A percentile compares a stretch with the other conserved stretches of the same genome.
These are phyloP conservation scores for Comarum palustre DNA, from an alignment of 306 rosid species.

Conservation along the genomic window DNA sequence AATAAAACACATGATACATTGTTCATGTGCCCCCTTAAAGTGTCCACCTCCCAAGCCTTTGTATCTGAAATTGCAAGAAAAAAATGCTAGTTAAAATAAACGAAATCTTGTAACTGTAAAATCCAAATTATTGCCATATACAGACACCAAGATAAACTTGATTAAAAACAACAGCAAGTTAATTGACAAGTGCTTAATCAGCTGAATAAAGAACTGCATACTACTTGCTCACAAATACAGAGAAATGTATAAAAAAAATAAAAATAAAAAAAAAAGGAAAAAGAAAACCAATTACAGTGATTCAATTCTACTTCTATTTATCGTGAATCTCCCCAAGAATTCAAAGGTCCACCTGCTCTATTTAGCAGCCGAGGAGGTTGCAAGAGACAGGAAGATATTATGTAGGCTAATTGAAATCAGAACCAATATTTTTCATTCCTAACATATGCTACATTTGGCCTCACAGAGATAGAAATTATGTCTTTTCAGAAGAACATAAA, in stretches of 20 bases:
- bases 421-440: neutral
- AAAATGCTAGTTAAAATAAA: neutral
- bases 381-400: neutral
- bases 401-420: neutral
- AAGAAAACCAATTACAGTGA: neutral
- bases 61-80: conserved; percentile 52
- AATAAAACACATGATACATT: conserved; percentile 86
- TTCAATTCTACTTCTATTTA: neutral
- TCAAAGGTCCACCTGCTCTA: neutral
- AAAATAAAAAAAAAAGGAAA: too few relatives aligned
- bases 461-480: neutral
- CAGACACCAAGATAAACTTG: neutral
- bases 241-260: neutral
- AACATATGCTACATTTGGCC: neutral
- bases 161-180: neutral
- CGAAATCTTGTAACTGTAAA: neutral
- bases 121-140: neutral
- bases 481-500: neutral
- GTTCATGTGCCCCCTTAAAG: conserved; percentile 87
- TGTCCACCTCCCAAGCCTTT: conserved; percentile 94
- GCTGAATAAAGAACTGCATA: neutral
- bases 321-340: neutral
- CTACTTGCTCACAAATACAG: neutral
- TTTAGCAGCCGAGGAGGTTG: neutral
- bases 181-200: neutral